Percentiles rank a stretch among this genome's conserved stretches.
Conservation (phyloP, 2,329 filamentous ascomycete genomes). For the Colletotrichum noveboracense region DNA sequence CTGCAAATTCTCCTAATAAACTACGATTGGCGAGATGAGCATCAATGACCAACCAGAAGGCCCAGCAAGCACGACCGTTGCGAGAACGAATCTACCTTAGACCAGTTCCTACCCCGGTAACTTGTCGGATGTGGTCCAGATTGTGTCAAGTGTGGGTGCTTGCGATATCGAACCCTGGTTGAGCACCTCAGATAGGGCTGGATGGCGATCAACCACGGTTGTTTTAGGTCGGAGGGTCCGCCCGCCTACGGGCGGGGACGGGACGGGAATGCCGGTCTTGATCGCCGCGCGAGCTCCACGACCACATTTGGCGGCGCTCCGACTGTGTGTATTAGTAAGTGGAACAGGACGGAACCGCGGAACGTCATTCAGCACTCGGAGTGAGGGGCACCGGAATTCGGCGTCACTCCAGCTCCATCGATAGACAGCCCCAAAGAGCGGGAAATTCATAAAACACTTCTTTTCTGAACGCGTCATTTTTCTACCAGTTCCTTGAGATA, state of each 20-base stretch:
- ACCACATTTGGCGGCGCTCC: not conserved
- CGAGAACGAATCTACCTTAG: not conserved
- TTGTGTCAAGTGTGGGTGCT: not conserved
- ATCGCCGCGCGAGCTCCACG: not conserved
- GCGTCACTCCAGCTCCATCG: not conserved
- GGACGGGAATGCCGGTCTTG: not conserved
- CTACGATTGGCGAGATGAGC: not conserved
- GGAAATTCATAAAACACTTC: not conserved
- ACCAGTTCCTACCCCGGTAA: not conserved
- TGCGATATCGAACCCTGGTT: not conserved
- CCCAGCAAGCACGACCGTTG: not conserved
- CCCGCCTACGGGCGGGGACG: not conserved
- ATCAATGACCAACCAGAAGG: not conserved
- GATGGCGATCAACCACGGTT: not conserved
- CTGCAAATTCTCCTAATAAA: not conserved
- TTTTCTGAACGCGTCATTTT: not conserved
- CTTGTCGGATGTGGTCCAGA: not conserved
- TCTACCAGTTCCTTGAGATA: not conserved
- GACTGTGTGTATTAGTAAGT: slow-evolving; percentile 21
- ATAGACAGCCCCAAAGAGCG: not conserved
- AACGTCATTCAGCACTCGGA: slow-evolving; percentile 12
- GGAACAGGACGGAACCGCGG: not conserved
- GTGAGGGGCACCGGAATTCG: slow-evolving; percentile 4
- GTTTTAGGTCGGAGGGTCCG: not conserved
- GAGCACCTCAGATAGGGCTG: not conserved